Evolutionary conservation across 176 grass and related monocot genomes (phyloP).

Genomic region (Triticum monococcum): DNA sequence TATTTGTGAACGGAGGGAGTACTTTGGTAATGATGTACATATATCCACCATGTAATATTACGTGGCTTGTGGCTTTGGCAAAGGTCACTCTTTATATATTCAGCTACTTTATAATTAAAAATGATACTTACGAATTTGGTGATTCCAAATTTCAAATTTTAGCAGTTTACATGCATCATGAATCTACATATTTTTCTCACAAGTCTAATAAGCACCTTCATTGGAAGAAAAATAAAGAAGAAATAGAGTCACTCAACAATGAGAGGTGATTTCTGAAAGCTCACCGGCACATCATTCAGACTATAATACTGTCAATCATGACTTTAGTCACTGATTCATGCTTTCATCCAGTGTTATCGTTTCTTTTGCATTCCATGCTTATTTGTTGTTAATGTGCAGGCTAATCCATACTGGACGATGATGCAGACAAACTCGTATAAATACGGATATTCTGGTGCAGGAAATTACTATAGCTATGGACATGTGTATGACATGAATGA

Average conservation of each 20-base stretch:
- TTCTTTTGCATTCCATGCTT: constrained; percentile 10
- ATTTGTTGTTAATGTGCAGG: constrained; percentile 44
- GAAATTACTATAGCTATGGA: constrained; percentile 73
- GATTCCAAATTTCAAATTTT: neutral
- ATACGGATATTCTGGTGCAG: constrained; percentile 71
- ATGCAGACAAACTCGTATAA: constrained; percentile 93
- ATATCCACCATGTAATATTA: constrained; percentile 6
- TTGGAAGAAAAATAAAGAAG: neutral
- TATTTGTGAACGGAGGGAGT: too few relatives aligned
- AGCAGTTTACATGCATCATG: neutral
- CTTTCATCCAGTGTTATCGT: neutral
- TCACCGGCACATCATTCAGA: neutral
- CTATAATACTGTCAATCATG: neutral
- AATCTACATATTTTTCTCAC: neutral
- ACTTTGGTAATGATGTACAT: neutral
- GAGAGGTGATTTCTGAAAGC: neutral
- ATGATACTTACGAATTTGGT: neutral
- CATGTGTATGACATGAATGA: constrained; percentile 74
- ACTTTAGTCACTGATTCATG: neutral
- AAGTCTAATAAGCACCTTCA: neutral
- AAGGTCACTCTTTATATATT: neutral
- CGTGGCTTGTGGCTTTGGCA: neutral
- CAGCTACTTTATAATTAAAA: neutral
- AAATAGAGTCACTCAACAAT: neutral
- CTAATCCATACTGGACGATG: constrained; percentile 87